These are phyloP conservation scores for Penicillium sp. DNA, from an alignment of 2,329 filamentous ascomycete species.

Conservation along the genomic window DNA sequence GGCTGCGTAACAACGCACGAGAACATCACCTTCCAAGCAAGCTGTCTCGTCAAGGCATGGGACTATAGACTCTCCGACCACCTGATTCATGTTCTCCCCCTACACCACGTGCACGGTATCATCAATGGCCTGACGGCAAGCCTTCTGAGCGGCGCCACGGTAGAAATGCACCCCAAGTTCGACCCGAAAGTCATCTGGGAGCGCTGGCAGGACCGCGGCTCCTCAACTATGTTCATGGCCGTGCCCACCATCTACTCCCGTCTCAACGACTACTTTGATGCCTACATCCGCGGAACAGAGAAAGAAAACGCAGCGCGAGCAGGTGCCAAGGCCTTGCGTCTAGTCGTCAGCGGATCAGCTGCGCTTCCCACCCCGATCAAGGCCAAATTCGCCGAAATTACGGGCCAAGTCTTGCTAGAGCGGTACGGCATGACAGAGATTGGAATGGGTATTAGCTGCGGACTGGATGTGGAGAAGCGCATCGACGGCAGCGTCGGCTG, in stretches of 20 bases:
- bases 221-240: slow-evolving; percentile 52
- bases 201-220: slow-evolving; percentile 45
- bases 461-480: slow-evolving; percentile 40
- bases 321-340: slow-evolving; percentile 38
- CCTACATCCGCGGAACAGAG: slow-evolving; percentile 39
- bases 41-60: slow-evolving; percentile 35
- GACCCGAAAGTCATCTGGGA: slow-evolving; percentile 49
- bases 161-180: slow-evolving; percentile 53
- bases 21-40: slow-evolving; percentile 39
- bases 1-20: slow-evolving; percentile 48
- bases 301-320: slow-evolving; percentile 34
- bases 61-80: slow-evolving; percentile 41
- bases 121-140: slow-evolving; percentile 53
- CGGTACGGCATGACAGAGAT: slow-evolving; percentile 56
- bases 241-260: slow-evolving; percentile 56
- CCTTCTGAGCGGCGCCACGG: slow-evolving; percentile 48
- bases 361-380: slow-evolving; percentile 47
- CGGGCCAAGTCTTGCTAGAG: slow-evolving; percentile 47
- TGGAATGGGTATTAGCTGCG: slow-evolving; percentile 52
- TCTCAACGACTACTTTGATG: slow-evolving; percentile 49
- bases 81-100: slow-evolving; percentile 52
- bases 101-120: slow-evolving; percentile 55
- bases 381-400: slow-evolving; percentile 43
- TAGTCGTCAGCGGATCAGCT: slow-evolving; percentile 46
- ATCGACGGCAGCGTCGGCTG: slow-evolving; percentile 54